phyloP scores from a whole-genome alignment of 1,284 basidiomycete genomes.

The Rhodotorula sp. region DNA sequence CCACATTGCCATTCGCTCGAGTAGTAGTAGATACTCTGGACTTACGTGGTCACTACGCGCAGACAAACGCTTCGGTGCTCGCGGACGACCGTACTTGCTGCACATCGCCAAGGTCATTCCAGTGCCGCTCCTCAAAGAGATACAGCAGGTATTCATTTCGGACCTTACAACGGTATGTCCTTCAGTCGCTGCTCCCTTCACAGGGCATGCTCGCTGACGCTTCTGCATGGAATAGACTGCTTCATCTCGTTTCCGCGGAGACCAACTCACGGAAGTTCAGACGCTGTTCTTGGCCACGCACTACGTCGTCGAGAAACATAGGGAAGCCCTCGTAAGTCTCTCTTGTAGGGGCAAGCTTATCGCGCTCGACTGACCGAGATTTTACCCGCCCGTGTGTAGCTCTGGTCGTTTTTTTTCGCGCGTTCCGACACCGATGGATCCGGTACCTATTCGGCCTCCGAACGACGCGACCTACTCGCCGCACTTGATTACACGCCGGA shows the following conservation, averaged over 20 bases:
- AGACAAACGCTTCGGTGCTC: slow-evolving; percentile 36
- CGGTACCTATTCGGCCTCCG: slow-evolving; percentile 17
- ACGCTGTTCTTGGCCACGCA: slow-evolving; percentile 19
- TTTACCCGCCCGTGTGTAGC: slow-evolving; percentile 2
- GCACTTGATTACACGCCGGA: background rate
- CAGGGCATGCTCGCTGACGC: too few relatives aligned
- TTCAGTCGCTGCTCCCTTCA: too few relatives aligned
- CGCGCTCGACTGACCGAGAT: accelerated
- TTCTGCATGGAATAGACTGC: slow-evolving; percentile 10
- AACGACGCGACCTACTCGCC: slow-evolving; percentile 19
- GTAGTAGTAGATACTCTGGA: too few relatives aligned
- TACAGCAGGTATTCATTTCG: slow-evolving; percentile 23
- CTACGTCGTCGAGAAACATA: slow-evolving; percentile 37
- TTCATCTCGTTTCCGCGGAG: slow-evolving; percentile 23
- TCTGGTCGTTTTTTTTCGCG: slow-evolving; percentile 31
- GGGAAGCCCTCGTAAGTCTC: slow-evolving; percentile 30
- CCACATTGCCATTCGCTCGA: too few relatives aligned
- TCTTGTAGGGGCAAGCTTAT: too few relatives aligned
- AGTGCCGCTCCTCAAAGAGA: slow-evolving; percentile 26
- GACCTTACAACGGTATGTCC: slow-evolving; percentile 32
- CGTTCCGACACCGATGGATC: slow-evolving; percentile 22
- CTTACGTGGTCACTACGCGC: background rate
- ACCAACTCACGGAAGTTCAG: slow-evolving; percentile 16
- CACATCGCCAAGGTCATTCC: slow-evolving; percentile 37
- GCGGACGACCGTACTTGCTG: slow-evolving; percentile 35